These are phyloP conservation scores for Geotrichum candidum DNA, from an alignment of 1,139 yeast genomes.

Conservation along the genomic window DNA sequence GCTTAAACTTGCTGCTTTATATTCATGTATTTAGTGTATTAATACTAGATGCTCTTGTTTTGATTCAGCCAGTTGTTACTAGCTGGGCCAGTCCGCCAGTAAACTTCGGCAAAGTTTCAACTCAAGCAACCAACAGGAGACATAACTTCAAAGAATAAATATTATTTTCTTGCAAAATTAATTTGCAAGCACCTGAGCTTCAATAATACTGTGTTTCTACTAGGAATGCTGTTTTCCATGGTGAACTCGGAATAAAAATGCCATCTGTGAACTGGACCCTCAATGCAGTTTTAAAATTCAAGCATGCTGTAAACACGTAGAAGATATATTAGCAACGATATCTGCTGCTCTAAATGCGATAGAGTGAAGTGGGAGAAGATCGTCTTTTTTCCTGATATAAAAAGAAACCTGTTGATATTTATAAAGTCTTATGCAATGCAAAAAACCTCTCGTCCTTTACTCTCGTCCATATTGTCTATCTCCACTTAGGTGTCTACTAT, in stretches of 20 bases:
- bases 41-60: background rate
- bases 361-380: background rate
- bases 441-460: background rate
- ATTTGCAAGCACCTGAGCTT: no score
- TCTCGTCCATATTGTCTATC: background rate
- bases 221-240: no score
- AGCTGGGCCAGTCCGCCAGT: background rate
- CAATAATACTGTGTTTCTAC: no score
- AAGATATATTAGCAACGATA: background rate
- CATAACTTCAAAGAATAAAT: no score
- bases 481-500: background rate
- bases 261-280: background rate
- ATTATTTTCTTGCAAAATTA: no score
- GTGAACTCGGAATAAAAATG: no score
- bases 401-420: background rate
- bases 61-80: background rate
- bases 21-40: background rate
- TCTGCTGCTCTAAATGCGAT: background rate
- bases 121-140: no score
- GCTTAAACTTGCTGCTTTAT: no score
- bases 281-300: background rate
- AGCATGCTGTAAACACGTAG: background rate
- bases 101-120: background rate
- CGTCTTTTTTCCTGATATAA: background rate
- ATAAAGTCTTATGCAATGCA: background rate